Base-by-base conservation (phyloP, 139 green algal species). In the Chara braunii region DNA sequence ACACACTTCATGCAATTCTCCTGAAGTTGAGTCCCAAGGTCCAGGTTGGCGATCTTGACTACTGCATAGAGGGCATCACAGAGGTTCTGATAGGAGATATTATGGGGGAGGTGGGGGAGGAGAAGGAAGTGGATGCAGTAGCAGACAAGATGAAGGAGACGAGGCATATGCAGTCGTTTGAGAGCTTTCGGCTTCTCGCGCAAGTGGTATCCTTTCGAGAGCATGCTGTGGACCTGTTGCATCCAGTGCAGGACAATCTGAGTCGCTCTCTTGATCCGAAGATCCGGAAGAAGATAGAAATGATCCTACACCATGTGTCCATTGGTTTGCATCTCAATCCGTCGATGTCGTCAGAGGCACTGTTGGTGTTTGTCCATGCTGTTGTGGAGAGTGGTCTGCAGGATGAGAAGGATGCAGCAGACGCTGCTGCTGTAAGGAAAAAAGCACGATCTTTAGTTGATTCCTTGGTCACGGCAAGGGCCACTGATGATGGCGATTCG, bases 1-100 rank as follows among this genome's bases (percentile, higher is more conserved):
- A 88, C 84, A 94, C 89, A 1, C 44, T 89, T 57, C 83, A 94
- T 56, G 80, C 84, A 8, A 67, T 90, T 43, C 70, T 94, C 12
- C 75, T 26, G 26, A 65, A 70, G 3, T 22, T 56, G 14, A 26
- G 22, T 43, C 8, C 57, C 35, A 18, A 30, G 1, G 22, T 72
- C 18, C 48, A 24, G 29, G 18, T n/a, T 3, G 63, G 63, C 3
- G 51, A 35, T 0, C 40, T 72, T 14, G 63, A 72, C 51, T 52
- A 72, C 34, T 65, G 63, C 50, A n/a, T 72, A 35, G 61, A 29
- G 4, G 18, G 12, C 24, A 29, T 60, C 18, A 14, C 52, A 7
- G 22, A 12, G 14, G 26, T 70, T 8, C 22, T 60, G n/a, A 24
- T 51, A 34, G 28, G 62, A 6, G 44, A 54, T 29, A 22, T 65